A percentile compares a stretch with the other conserved stretches of the same genome.
phyloP scores from a whole-genome alignment of 2,329 filamentous ascomycete species.

The Didymella sp. region DNA sequence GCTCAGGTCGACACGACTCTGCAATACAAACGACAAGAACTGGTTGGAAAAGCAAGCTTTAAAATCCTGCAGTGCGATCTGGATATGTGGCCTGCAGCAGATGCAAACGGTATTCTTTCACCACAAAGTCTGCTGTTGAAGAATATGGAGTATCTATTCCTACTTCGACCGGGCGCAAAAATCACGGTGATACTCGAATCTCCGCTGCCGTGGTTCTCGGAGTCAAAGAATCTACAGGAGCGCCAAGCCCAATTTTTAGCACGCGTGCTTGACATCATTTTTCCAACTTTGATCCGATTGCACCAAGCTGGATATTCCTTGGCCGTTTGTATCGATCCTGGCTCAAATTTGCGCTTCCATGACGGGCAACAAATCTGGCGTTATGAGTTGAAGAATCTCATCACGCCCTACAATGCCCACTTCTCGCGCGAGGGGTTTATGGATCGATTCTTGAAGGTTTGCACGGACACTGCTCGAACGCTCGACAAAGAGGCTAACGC shows the following conservation, averaged over 20 bases:
- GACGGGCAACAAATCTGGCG: conserved; percentile 18
- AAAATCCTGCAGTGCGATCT: conserved; percentile 15
- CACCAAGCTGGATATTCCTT: conserved; percentile 3
- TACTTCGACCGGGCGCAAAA: conserved; percentile 8
- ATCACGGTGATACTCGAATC: conserved; percentile 12
- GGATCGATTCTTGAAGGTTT: conserved; percentile 12
- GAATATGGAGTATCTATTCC: conserved; percentile 17
- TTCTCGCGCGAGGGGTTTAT: conserved; percentile 12
- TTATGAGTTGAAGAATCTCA: conserved; percentile 16
- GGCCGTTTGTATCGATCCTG: conserved; percentile 11
- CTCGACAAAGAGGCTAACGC: not conserved
- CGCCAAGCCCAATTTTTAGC: conserved; percentile 13
- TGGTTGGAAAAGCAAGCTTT: conserved; percentile 14
- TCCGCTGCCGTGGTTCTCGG: conserved; percentile 11
- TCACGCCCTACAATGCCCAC: conserved; percentile 15
- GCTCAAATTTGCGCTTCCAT: conserved; percentile 10
- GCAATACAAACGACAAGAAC: conserved; percentile 8
- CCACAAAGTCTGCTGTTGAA: conserved; percentile 12
- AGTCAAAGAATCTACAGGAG: conserved; percentile 10
- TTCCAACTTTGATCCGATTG: conserved; percentile 5
- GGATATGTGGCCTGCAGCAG: conserved; percentile 14
- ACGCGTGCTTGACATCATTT: conserved; percentile 12
- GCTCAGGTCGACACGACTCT: conserved; percentile 14
- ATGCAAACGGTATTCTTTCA: conserved; percentile 13
- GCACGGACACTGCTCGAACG: not conserved